These are phyloP conservation scores for Pestalotiopsis sp. DNA, from an alignment of 2,329 filamentous ascomycete genomes.

Conservation along the genomic window DNA sequence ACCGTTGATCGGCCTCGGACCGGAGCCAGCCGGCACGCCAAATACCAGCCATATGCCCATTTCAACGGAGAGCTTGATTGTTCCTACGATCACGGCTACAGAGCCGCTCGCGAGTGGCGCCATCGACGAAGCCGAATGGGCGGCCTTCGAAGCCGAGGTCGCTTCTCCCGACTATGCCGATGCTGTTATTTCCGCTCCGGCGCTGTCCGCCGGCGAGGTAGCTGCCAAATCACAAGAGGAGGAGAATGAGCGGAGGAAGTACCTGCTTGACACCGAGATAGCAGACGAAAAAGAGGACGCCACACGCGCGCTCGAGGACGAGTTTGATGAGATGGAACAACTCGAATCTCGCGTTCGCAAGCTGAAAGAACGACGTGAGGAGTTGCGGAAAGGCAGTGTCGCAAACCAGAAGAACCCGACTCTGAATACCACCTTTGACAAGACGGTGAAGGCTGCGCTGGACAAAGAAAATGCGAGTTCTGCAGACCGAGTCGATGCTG, in stretches of 20 bases:
- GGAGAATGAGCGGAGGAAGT: slow-evolving; percentile 51
- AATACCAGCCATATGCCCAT: slow-evolving; percentile 21
- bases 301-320: slow-evolving; percentile 70
- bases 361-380: slow-evolving; percentile 72
- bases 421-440: slow-evolving; percentile 12
- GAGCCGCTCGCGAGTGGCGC: slow-evolving; percentile 5
- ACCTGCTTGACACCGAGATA: slow-evolving; percentile 57
- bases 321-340: slow-evolving; percentile 83
- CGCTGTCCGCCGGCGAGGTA: slow-evolving; percentile 65
- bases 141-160: slow-evolving; percentile 84
- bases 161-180: slow-evolving; percentile 46
- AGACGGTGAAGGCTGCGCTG: neutral
- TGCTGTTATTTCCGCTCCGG: slow-evolving; percentile 70
- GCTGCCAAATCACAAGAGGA: slow-evolving; percentile 55
- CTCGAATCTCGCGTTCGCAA: slow-evolving; percentile 71
- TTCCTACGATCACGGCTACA: slow-evolving; percentile 12
- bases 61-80: slow-evolving; percentile 23
- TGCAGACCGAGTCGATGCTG: slow-evolving; percentile 23
- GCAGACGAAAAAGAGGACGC: slow-evolving; percentile 78
- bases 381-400: slow-evolving; percentile 51
- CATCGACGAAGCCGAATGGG: slow-evolving; percentile 79
- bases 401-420: slow-evolving; percentile 19
- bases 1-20: slow-evolving; percentile 32
- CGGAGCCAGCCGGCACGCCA: slow-evolving; percentile 18
- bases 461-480: slow-evolving; percentile 35